Conservation (phyloP, 2,329 filamentous ascomycete species). For the Cladosporium halotolerans region DNA sequence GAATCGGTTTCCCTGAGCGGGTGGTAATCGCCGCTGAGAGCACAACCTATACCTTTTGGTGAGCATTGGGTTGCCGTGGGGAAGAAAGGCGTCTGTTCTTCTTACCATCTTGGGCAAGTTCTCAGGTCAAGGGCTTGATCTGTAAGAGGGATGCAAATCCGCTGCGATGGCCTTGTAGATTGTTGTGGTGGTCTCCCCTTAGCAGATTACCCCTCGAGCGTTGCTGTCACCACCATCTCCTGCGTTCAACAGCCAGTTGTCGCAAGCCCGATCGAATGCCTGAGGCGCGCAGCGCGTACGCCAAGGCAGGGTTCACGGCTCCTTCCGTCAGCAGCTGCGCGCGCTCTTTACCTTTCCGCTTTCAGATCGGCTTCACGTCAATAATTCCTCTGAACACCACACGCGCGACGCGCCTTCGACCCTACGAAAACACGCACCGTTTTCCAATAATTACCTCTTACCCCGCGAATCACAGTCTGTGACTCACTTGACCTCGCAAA, state of each 20-base stretch:
- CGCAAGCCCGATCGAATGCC: background rate
- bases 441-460: background rate
- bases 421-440: background rate
- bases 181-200: too few relatives aligned
- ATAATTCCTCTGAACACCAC: background rate
- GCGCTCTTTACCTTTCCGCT: background rate
- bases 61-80: conserved; percentile 2
- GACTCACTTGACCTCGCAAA: background rate
- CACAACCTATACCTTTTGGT: conserved; percentile 62
- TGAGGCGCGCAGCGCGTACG: background rate
- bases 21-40: conserved; percentile 99
- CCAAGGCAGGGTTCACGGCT: background rate
- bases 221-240: conserved; percentile 3
- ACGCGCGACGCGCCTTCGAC: background rate
- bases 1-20: conserved; percentile 93
- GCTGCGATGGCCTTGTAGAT: too few relatives aligned
- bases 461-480: background rate
- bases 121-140: background rate
- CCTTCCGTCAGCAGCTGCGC: background rate
- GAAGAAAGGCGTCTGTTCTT: background rate
- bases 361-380: background rate
- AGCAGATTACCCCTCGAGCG: background rate
- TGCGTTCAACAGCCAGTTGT: conserved; percentile 9
- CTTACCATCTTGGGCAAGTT: conserved; percentile 9
- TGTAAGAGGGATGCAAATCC: too few relatives aligned